Percentiles rank a stretch among this genome's conserved stretches.
phyloP scores from a whole-genome alignment of 2,329 filamentous ascomycete species.

The Lachnellula suecica region DNA sequence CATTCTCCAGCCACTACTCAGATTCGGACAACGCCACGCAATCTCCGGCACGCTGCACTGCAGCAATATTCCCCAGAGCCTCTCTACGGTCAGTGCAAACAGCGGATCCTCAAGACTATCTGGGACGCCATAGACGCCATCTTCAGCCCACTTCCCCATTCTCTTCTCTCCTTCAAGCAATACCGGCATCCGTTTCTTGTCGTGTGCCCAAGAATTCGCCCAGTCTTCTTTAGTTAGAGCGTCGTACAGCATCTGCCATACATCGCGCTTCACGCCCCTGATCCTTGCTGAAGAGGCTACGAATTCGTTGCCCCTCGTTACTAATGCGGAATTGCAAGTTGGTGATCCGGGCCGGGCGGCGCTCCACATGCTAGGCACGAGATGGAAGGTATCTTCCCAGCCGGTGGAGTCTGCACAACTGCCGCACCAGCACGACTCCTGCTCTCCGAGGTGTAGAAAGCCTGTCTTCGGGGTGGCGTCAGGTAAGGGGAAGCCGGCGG shows the following conservation, averaged over 20 bases:
- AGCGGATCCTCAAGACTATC: slow-evolving; percentile 32
- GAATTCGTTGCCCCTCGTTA: slow-evolving; percentile 49
- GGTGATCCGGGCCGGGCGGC: slow-evolving; percentile 29
- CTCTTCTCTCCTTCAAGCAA: slow-evolving; percentile 18
- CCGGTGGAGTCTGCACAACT: slow-evolving; percentile 39
- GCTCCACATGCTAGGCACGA: slow-evolving; percentile 37
- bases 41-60: slow-evolving; percentile 30
- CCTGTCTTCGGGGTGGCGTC: slow-evolving; percentile 40
- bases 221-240: slow-evolving; percentile 22
- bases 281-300: slow-evolving; percentile 43
- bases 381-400: slow-evolving; percentile 38
- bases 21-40: slow-evolving; percentile 29
- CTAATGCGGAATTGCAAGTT: slow-evolving; percentile 33
- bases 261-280: slow-evolving; percentile 28
- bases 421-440: slow-evolving; percentile 38
- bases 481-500: slow-evolving; percentile 35
- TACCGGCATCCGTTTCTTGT: slow-evolving; percentile 21
- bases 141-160: slow-evolving; percentile 17
- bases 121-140: slow-evolving; percentile 17
- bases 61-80: slow-evolving; percentile 37
- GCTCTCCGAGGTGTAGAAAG: slow-evolving; percentile 43
- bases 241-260: slow-evolving; percentile 29
- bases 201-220: slow-evolving; percentile 29
- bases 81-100: slow-evolving; percentile 37
- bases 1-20: slow-evolving; percentile 21